A percentile compares a stretch with the other conserved stretches of the same genome.
Evolutionary conservation across 208 protist genomes (phyloP).

Genomic region (Crithidia bombi): DNA sequence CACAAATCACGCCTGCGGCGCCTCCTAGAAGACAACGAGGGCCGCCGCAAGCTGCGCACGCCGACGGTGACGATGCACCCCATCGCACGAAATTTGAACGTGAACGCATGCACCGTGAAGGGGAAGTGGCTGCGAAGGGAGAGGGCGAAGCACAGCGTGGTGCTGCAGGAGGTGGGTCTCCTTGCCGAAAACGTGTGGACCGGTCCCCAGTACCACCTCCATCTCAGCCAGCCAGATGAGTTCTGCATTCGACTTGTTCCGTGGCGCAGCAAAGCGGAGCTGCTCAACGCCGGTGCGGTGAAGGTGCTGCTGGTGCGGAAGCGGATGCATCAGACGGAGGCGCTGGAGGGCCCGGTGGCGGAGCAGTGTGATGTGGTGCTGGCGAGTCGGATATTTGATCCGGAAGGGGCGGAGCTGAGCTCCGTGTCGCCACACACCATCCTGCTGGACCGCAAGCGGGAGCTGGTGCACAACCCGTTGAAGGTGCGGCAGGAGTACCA

Average conservation of each 20-base stretch:
- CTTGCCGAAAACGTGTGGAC: constrained; percentile 8
- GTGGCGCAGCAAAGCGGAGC: too few relatives aligned
- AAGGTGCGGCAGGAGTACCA: constrained; percentile 24
- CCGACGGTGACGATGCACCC: constrained; percentile 24
- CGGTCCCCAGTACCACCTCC: constrained; percentile 54
- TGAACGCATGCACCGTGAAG: constrained; percentile 21
- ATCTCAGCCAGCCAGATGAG: constrained; percentile 42
- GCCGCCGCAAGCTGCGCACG: neutral
- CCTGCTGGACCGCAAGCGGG: constrained; percentile 35
- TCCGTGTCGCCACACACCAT: constrained; percentile 58
- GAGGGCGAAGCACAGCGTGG: neutral
- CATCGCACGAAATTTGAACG: constrained; percentile 11
- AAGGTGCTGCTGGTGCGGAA: constrained; percentile 22
- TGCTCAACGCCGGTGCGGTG: neutral
- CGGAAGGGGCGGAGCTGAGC: constrained; percentile 59
- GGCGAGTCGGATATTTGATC: constrained; percentile 41
- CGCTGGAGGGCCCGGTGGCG: constrained; percentile 23
- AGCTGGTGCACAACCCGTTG: constrained; percentile 33
- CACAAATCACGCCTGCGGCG: neutral
- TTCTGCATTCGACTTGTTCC: constrained; percentile 37
- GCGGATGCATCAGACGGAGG: neutral
- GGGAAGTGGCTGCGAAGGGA: constrained; percentile 2
- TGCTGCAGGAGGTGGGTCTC: neutral
- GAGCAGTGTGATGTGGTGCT: constrained; percentile 46
- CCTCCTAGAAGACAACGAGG: constrained; percentile 17